phyloP scores from a whole-genome alignment of 345 rosid species.

The Bruguiera gymnorhiza region DNA sequence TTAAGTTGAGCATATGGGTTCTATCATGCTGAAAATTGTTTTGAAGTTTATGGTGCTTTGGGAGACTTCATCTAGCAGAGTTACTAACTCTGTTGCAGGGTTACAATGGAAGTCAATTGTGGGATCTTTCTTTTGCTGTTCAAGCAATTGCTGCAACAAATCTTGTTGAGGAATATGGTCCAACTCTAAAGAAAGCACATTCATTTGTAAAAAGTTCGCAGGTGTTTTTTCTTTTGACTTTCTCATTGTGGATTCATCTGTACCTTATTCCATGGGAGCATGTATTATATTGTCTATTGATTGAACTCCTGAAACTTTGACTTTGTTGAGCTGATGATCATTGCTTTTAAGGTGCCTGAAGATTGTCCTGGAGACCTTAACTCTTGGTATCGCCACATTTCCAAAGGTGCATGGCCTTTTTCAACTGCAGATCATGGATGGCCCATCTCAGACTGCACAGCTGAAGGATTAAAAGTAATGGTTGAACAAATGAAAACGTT shows the following conservation, averaged over 20 bases:
- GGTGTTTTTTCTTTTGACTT: conserved; percentile 41
- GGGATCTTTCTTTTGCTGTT: conserved; percentile 87
- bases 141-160: conserved; percentile 82
- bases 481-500: not conserved
- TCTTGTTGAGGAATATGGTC: conserved; percentile 64
- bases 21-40: not conserved
- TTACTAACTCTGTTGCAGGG: conserved; percentile 50
- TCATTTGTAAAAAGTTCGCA: conserved; percentile 61
- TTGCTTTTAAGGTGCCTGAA: conserved; percentile 57
- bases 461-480: conserved; percentile 89
- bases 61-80: conserved; percentile 11
- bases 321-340: conserved; percentile 14
- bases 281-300: not conserved
- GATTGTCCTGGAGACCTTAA: conserved; percentile 83
- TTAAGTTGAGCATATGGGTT: not conserved
- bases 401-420: conserved; percentile 99
- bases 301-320: not conserved
- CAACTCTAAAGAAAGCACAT: conserved; percentile 68
- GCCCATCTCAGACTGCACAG: conserved; percentile 95
- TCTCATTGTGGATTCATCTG: not conserved
- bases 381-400: conserved; percentile 90
- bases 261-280: not conserved
- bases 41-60: conserved; percentile 5
- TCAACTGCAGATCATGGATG: conserved; percentile 97
- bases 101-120: conserved; percentile 93